Conservation (phyloP, 352 stramenopile species). For the Phytophthora syringae region DNA sequence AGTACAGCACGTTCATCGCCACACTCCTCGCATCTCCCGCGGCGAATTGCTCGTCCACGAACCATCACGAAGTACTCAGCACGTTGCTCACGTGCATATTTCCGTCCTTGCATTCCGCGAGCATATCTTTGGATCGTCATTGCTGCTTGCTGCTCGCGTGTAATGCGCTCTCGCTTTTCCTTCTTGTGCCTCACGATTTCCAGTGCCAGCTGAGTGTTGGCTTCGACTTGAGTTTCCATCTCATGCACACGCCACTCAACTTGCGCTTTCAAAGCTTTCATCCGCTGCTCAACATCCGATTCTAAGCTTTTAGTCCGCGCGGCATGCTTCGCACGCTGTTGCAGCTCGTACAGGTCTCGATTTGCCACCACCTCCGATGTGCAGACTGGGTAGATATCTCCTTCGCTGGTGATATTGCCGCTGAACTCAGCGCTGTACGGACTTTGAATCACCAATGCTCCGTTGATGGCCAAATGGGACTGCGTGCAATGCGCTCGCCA, state of each 20-base stretch:
- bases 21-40: slow-evolving; percentile 77
- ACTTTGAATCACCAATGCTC: slow-evolving; percentile 10
- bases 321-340: slow-evolving; percentile 23
- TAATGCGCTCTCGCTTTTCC: slow-evolving; percentile 38
- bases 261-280: slow-evolving; percentile 21
- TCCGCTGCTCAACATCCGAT: slow-evolving; percentile 31
- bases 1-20: slow-evolving; percentile 71
- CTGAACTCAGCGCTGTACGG: slow-evolving; percentile 26
- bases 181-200: slow-evolving; percentile 35
- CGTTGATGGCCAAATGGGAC: slow-evolving; percentile 39
- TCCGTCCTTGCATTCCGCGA: slow-evolving; percentile 50
- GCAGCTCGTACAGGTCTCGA: slow-evolving; percentile 48
- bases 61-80: slow-evolving; percentile 78
- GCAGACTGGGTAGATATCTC: slow-evolving; percentile 37
- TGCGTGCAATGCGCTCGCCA: slow-evolving; percentile 68
- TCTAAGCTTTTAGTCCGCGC: slow-evolving; percentile 20
- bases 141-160: slow-evolving; percentile 46
- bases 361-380: slow-evolving; percentile 62
- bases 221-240: slow-evolving; percentile 62
- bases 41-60: slow-evolving; percentile 66
- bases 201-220: slow-evolving; percentile 63
- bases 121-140: slow-evolving; percentile 60
- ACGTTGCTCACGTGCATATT: slow-evolving; percentile 47
- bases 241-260: slow-evolving; percentile 49
- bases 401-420: slow-evolving; percentile 27